Evolutionary conservation across 306 rosid genomes (phyloP).

Genomic region (Ammopiptanthus mongolicus): DNA sequence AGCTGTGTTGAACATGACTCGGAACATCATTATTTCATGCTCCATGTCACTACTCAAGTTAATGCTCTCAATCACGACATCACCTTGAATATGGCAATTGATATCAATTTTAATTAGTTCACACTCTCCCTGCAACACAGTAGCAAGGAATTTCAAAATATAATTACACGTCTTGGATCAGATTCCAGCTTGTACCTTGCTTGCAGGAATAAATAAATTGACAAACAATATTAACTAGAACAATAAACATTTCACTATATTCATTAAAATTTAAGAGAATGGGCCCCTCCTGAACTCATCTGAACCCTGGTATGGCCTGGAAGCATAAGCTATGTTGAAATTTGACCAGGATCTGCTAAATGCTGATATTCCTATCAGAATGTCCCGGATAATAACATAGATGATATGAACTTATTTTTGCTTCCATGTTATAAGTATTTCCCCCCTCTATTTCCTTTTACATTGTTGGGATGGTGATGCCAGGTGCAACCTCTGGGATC

Average conservation of each 20-base stretch:
- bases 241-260: neutral
- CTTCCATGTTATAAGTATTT: neutral
- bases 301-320: neutral
- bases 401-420: neutral
- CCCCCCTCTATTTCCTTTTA: neutral
- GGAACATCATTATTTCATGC: conserved; percentile 74
- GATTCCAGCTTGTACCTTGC: neutral
- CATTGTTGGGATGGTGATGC: neutral
- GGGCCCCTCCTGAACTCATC: conserved; percentile 6
- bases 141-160: conserved; percentile 21
- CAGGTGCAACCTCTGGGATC: conserved; percentile 15
- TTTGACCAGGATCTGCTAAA: conserved; percentile 17
- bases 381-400: neutral
- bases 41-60: conserved; percentile 60
- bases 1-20: conserved; percentile 86
- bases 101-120: conserved; percentile 85
- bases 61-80: conserved; percentile 81
- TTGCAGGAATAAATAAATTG: neutral
- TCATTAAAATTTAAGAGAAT: neutral
- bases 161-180: conserved; percentile 8
- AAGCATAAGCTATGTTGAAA: conserved; percentile 5
- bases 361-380: neutral
- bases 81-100: conserved; percentile 87
- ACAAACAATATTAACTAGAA: neutral
- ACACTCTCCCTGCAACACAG: conserved; percentile 68